Evolutionary conservation across 805 yeast genomes (phyloP), one percentile per base, ranked within the genome.

Genomic region (Saccharomycodes ludwigii): DNA sequence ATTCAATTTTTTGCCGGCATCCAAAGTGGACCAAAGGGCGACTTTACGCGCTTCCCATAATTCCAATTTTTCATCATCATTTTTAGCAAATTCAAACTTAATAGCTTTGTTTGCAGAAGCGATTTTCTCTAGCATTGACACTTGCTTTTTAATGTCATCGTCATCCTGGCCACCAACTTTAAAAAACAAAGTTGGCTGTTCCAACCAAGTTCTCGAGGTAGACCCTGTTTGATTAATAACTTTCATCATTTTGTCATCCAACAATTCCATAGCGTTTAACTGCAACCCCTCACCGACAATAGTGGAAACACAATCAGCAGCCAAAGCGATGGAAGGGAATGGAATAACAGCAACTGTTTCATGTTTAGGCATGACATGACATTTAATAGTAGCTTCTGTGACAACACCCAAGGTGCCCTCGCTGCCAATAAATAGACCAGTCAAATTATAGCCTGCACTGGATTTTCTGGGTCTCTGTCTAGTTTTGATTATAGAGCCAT

Each of bases 401-500:
- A 80, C 72, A 12, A 81, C 65, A 2, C 91, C 93, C 33, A 81
- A 52, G 0, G 93, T 80, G 6, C 93, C 91, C 44, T 81, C 91
- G 27, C 78, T 65, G 1, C 93, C 91, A 31, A 76, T 61, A 47
- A 80, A 77, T 36, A 80, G 52, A n/a, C 78, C 76, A 30, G 80
- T 81, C 48, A 80, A 59, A 44, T 78, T 79, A 48, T 80, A 80
- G 9, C 93, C 93, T 6, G 88, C 86, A 39, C 81, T 66, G 2
- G 85, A 69, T 43, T 81, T 80, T 44, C 81, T 65, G 3, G 91
- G 86, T 48, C 91, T 63, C 42, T 68, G 71, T 38, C 71, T 71
- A 1, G 93, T 81, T 56, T 76, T 81, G 30, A 80, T 61, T 21
- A 81, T 58, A 1, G 85, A 74, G 2, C 93, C 93, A 53, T 80